phyloP scores from a whole-genome alignment of 148 eudicot species.

The Linanthus parryae region DNA sequence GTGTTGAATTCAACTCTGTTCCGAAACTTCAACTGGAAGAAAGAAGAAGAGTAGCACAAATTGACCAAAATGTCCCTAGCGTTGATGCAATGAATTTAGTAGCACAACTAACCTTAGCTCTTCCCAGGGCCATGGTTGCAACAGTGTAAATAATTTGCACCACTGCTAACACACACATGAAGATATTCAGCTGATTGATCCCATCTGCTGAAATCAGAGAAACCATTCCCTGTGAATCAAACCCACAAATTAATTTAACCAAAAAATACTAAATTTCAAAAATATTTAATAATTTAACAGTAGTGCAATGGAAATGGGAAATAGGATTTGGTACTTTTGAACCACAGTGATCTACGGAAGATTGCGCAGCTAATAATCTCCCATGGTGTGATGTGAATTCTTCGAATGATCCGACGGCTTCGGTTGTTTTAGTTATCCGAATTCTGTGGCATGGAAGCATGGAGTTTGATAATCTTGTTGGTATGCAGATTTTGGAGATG shows the following conservation, averaged over 20 bases:
- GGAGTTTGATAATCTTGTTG: conserved; percentile 20
- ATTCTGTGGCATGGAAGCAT: conserved; percentile 32
- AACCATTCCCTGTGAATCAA: conserved; percentile 25
- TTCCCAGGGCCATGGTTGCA: conserved; percentile 35
- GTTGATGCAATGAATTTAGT: too few species aligned
- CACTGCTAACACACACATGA: conserved; percentile 35
- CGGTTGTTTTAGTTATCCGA: background rate
- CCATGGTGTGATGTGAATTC: background rate
- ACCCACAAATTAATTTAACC: background rate
- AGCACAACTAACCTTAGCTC: conserved; percentile 28
- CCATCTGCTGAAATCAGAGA: conserved; percentile 34
- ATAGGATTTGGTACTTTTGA: conserved; percentile 16
- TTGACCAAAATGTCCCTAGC: too few species aligned
- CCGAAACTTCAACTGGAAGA: too few species aligned
- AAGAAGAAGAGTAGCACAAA: too few species aligned
- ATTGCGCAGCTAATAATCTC: conserved; percentile 5
- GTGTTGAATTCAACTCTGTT: too few species aligned
- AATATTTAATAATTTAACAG: background rate
- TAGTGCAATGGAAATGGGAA: background rate
- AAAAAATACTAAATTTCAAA: too few species aligned
- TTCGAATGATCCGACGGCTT: conserved; percentile 1
- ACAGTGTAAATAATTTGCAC: conserved; percentile 37
- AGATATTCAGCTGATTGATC: conserved; percentile 26
- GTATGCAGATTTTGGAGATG: conserved; percentile 34
- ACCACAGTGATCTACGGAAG: conserved; percentile 14